A percentile compares a stretch with the other conserved stretches of the same genome.
Conservation (phyloP, 176 grass and related monocot species). For the Coix lacrymajobi region DNA sequence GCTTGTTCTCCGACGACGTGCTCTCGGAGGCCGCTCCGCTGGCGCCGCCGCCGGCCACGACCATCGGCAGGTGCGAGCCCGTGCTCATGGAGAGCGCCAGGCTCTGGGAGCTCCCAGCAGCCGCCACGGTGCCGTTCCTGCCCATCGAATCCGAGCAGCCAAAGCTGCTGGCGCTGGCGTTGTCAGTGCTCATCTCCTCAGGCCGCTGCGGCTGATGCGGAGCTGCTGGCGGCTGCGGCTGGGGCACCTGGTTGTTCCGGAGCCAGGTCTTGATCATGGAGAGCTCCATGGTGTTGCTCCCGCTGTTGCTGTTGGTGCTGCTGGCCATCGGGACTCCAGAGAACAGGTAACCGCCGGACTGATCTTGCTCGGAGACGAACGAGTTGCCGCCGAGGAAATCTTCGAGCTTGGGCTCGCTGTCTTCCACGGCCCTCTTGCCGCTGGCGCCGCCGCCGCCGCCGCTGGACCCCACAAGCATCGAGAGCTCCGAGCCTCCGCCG, state of each 20-base stretch:
- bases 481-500: conserved; percentile 70
- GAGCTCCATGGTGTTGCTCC: conserved; percentile 72
- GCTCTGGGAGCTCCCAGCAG: conserved; percentile 43
- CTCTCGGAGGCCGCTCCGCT: conserved; percentile 40
- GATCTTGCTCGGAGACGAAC: conserved; percentile 72
- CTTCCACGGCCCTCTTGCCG: conserved; percentile 34
- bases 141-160: conserved; percentile 33
- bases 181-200: conserved; percentile 59
- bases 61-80: conserved; percentile 53
- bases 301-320: conserved; percentile 30
- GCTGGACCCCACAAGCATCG: conserved; percentile 93
- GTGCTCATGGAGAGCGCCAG: conserved; percentile 93
- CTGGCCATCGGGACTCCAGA: conserved; percentile 38
- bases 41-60: not conserved
- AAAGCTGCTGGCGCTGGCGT: conserved; percentile 47
- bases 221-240: not conserved
- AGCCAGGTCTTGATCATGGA: conserved; percentile 97
- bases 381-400: conserved; percentile 92
- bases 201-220: conserved; percentile 4
- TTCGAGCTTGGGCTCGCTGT: conserved; percentile 79
- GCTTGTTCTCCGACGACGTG: conserved; percentile 66
- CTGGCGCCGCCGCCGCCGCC: conserved; percentile 16
- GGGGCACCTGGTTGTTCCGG: conserved; percentile 49
- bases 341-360: conserved; percentile 56
- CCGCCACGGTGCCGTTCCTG: conserved; percentile 27